phyloP scores from a whole-genome alignment of 2,329 filamentous ascomycete species.

The Paracamarosporium sp. region DNA sequence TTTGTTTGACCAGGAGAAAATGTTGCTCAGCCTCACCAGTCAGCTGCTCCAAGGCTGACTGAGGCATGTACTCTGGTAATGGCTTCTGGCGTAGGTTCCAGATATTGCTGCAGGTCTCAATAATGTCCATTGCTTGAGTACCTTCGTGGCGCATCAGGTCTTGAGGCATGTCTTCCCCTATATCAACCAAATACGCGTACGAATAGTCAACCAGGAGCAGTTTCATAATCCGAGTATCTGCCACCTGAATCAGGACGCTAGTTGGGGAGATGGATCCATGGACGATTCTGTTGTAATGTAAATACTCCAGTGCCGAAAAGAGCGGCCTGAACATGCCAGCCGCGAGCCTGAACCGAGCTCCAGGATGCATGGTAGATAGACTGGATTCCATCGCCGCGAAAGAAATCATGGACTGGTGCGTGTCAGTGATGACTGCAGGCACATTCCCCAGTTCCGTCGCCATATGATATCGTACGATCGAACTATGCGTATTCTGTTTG shows the following conservation, averaged over 20 bases:
- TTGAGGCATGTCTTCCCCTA: constrained; percentile 7
- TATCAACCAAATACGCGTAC: neutral
- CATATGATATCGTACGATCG: constrained; percentile 20
- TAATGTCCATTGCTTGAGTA: constrained; percentile 15
- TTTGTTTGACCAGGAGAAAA: neutral
- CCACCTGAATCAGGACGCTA: constrained; percentile 18
- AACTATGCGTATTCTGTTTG: constrained; percentile 13
- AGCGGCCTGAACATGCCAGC: constrained; percentile 18
- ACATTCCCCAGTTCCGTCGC: constrained; percentile 11
- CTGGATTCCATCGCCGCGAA: constrained; percentile 11
- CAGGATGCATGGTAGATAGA: constrained; percentile 17
- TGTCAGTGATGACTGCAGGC: constrained; percentile 21
- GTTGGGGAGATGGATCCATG: constrained; percentile 16
- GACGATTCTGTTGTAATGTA: constrained; percentile 21
- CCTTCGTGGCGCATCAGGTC: constrained; percentile 17
- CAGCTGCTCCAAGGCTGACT: constrained; percentile 4
- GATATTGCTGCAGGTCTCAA: constrained; percentile 25
- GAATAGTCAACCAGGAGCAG: constrained; percentile 25
- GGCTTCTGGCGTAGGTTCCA: constrained; percentile 23
- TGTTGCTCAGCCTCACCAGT: neutral
- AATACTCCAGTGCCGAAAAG: constrained; percentile 21
- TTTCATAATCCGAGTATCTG: constrained; percentile 1
- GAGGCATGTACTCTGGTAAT: constrained; percentile 2
- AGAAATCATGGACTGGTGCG: constrained; percentile 16
- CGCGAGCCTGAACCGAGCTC: constrained; percentile 19